Conservation (phyloP, 805 yeast genomes). For the Ogataea naganishii region DNA sequence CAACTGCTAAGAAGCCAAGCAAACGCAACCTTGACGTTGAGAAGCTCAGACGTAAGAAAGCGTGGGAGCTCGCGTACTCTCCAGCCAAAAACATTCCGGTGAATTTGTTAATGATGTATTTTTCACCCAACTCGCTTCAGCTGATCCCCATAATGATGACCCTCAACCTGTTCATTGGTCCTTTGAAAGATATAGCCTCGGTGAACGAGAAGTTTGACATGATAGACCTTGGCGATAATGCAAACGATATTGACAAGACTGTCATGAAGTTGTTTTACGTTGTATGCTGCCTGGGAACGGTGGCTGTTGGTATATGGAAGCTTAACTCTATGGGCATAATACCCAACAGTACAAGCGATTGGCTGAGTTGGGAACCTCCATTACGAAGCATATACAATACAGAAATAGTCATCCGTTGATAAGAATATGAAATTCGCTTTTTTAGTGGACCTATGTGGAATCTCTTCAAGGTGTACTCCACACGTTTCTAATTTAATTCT, state of each 20-base stretch:
- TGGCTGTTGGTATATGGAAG: slow-evolving; percentile 79
- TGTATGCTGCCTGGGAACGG: slow-evolving; percentile 38
- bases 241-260: slow-evolving; percentile 10
- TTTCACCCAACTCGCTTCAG: slow-evolving; percentile 87
- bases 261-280: slow-evolving; percentile 19
- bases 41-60: slow-evolving; percentile 46
- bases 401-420: no score
- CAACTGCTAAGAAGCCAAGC: not conserved
- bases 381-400: no score
- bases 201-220: slow-evolving; percentile 45
- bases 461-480: no score
- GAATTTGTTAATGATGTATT: slow-evolving; percentile 84
- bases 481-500: no score
- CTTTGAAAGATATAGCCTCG: slow-evolving; percentile 60
- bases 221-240: slow-evolving; percentile 10
- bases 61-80: slow-evolving; percentile 78
- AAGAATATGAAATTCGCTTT: no score
- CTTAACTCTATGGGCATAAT: slow-evolving; percentile 81
- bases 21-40: slow-evolving; percentile 18
- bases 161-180: slow-evolving; percentile 69
- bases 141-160: slow-evolving; percentile 89
- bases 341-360: slow-evolving; percentile 82
- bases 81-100: slow-evolving; percentile 84
- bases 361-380: slow-evolving; percentile 78
- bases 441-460: no score